A percentile compares a stretch with the other conserved stretches of the same genome.
These are phyloP conservation scores for Elsinoe arachidis DNA, from an alignment of 2,329 filamentous ascomycete genomes.

Conservation along the genomic window DNA sequence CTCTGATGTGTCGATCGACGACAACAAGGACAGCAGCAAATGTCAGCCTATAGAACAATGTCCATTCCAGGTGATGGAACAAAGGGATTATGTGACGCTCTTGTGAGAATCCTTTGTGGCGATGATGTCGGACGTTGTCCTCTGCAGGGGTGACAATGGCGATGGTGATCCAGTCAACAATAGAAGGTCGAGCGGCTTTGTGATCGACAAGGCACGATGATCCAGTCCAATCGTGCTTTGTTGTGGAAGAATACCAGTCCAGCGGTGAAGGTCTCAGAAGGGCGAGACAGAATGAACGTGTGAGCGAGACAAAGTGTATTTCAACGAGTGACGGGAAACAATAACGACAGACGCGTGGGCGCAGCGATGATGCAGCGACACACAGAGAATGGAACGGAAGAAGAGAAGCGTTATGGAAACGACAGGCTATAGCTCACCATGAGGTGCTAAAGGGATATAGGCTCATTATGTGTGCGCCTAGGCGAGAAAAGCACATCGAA, in stretches of 20 bases:
- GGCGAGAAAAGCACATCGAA: not conserved
- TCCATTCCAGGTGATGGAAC: slow-evolving; percentile 3
- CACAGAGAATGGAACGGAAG: slow-evolving; percentile 5
- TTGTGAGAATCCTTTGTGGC: slow-evolving; percentile 4
- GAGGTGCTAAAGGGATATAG: slow-evolving; percentile 6
- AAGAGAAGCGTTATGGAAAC: slow-evolving; percentile 9
- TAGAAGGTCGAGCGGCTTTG: not conserved
- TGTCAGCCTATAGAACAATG: not conserved
- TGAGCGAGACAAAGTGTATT: slow-evolving; percentile 11
- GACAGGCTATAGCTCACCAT: slow-evolving; percentile 10
- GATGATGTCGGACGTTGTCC: slow-evolving; percentile 3
- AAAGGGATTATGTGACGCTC: not conserved
- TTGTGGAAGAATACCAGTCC: not conserved
- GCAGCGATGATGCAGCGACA: not conserved
- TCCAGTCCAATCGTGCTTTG: not conserved
- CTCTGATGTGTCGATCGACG: not conserved
- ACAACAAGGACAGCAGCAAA: slow-evolving; percentile 5
- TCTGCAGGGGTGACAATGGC: not conserved
- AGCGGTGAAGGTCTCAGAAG: slow-evolving; percentile 3
- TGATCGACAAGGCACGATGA: slow-evolving; percentile 1
- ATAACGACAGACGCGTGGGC: slow-evolving; percentile 7
- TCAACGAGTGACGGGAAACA: slow-evolving; percentile 4
- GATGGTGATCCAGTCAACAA: slow-evolving; percentile 11
- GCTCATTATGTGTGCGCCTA: slow-evolving; percentile 6
- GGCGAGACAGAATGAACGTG: slow-evolving; percentile 2